Percentiles rank a stretch among this genome's conserved stretches.
Conservation (phyloP, 257 asterid species). For the Fraxinus anomala region DNA sequence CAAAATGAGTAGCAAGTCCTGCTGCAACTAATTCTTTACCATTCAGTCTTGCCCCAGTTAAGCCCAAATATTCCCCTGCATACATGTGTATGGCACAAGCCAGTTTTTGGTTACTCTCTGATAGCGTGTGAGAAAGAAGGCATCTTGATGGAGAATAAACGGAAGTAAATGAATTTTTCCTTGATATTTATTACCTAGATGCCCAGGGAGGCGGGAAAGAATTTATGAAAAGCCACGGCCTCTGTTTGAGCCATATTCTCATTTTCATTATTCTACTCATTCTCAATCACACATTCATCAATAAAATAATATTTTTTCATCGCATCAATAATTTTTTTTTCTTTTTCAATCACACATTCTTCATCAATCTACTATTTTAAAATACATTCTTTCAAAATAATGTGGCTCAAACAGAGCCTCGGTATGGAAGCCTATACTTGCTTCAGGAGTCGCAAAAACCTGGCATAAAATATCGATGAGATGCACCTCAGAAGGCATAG, state of each 20-base stretch:
- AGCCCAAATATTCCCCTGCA: constrained; percentile 82
- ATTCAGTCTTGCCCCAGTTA: constrained; percentile 85
- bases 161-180: not conserved
- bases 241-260: too few species aligned
- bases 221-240: constrained; percentile 90
- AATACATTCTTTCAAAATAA: too few species aligned
- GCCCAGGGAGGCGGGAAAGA: constrained; percentile 75
- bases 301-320: too few species aligned
- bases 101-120: constrained; percentile 11
- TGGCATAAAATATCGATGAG: constrained; percentile 24
- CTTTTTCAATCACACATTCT: too few species aligned
- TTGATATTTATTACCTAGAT: constrained; percentile 55
- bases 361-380: too few species aligned
- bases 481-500: not conserved
- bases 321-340: too few species aligned
- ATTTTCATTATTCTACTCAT: too few species aligned
- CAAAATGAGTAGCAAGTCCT: constrained; percentile 90
- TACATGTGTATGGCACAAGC: constrained; percentile 19
- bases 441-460: constrained; percentile 97
- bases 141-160: not conserved
- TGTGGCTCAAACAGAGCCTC: too few species aligned
- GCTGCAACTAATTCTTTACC: constrained; percentile 84
- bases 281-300: too few species aligned
- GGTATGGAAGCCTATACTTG: constrained; percentile 87
- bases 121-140: constrained; percentile 1